Evolutionary conservation across 2,329 filamentous ascomycete genomes (phyloP), one percentile per base, ranked within the genome.

Genomic region (Penicillium sp.): DNA sequence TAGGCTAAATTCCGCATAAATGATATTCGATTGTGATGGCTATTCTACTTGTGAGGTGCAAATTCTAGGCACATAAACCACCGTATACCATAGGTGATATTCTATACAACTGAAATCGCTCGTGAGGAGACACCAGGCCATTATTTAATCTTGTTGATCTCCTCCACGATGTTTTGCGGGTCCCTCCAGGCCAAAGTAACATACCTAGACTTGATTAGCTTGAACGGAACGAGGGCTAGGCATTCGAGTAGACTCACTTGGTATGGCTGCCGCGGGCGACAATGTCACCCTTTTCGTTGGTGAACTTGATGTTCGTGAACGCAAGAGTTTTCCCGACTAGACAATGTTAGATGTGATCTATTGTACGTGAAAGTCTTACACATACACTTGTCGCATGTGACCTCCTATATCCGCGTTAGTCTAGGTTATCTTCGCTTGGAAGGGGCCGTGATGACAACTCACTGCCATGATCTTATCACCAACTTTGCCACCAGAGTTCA

Each of bases 261-360:
- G 86, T 89, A 71, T 89, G 86, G 64, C 86, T 88, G 3, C 86
- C 86, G 57, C 86, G 76, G 2, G 86, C 86, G 53, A 89, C 82
- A 9, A 88, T 58, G 50, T 88, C 80, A 48, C 85, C 79, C 55
- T 84, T 82, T 16, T 68, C 73, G 62, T 88, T 87, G 57, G 75
- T 79, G 70, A 89, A 89, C 48, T 77, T 79, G 62, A 88, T 84
- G 3, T 78, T 82, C 0, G 86, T 89, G 65, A 80, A 89, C 7
- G 86, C 86, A 35, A 88, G 74, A 2, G 83, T 88, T 70, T 88
- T 88, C 26, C 86, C 86, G 65, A 88, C 83, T 85, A 55, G 35
- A 24, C 10, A 47, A 10, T 9, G 29, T 64, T 55, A 64, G 61
- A 37, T 33, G 14, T 16, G 26, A 24, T 21, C 6, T 29, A n/a